Evolutionary conservation across 768 basidiomycete genomes (phyloP).

Genomic region (Tulasnella sp.): DNA sequence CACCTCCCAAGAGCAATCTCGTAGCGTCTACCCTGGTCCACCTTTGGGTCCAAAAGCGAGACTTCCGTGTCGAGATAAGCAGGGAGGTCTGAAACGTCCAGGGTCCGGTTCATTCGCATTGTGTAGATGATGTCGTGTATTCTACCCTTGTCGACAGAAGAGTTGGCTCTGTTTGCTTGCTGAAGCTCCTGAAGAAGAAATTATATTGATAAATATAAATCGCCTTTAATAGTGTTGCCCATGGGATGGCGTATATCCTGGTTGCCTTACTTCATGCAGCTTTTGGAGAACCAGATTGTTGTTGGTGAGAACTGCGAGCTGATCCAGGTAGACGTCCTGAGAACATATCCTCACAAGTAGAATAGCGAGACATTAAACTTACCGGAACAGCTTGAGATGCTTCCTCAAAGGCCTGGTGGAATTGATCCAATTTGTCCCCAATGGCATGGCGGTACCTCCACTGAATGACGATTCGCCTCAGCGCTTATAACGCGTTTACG

Average conservation of each 20-base stretch:
- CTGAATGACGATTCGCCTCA: background rate
- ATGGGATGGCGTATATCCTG: background rate
- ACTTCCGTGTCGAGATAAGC: background rate
- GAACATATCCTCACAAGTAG: background rate
- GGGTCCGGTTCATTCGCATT: background rate
- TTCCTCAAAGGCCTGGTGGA: background rate
- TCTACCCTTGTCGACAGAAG: background rate
- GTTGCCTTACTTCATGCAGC: background rate
- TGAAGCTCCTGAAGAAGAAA: background rate
- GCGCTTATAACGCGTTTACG: background rate
- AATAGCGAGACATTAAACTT: background rate
- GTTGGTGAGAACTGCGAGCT: background rate
- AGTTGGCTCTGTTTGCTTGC: background rate
- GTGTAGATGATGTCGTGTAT: background rate
- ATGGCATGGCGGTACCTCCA: background rate
- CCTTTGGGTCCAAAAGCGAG: background rate
- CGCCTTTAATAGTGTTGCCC: background rate
- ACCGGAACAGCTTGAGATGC: background rate
- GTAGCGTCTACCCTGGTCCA: background rate
- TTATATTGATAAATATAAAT: background rate
- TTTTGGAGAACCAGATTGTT: background rate
- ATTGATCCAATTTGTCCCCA: background rate
- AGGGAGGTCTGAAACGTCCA: background rate
- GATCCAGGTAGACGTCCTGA: background rate
- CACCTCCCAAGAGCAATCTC: background rate